Percentiles rank a stretch among this genome's conserved stretches.
These are phyloP conservation scores for Cutaneotrichosporon cavernicola DNA, from an alignment of 1,284 basidiomycete genomes.

Conservation along the genomic window DNA sequence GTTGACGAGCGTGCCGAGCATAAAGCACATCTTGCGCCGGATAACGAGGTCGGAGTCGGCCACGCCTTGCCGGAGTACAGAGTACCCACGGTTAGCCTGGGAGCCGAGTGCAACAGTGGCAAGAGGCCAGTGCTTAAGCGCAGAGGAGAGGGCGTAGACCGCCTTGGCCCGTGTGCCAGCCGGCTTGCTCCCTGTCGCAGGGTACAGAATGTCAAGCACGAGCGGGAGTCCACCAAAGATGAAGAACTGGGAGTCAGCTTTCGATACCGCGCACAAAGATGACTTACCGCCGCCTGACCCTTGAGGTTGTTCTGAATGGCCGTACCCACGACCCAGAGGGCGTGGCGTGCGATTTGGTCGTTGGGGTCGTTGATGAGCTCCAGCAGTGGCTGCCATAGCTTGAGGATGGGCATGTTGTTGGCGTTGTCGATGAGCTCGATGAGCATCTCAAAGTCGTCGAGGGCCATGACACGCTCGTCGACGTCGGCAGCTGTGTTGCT, in stretches of 20 bases:
- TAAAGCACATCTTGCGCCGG: conserved; percentile 79
- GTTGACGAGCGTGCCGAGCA: conserved; percentile 73
- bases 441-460: conserved; percentile 96
- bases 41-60: conserved; percentile 74
- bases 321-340: conserved; percentile 89
- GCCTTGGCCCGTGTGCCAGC: conserved; percentile 66
- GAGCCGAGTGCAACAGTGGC: conserved; percentile 32
- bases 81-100: conserved; percentile 31
- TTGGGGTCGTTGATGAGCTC: conserved; percentile 63
- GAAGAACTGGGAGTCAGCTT: conserved; percentile 62
- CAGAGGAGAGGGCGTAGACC: conserved; percentile 79
- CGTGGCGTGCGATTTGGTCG: conserved; percentile 67
- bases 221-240: conserved; percentile 65
- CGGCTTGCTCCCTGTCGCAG: conserved; percentile 18
- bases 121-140: conserved; percentile 67
- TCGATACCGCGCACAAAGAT: neutral
- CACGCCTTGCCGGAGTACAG: conserved; percentile 32
- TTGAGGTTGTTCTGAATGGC: conserved; percentile 93
- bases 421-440: conserved; percentile 95
- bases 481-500: conserved; percentile 63
- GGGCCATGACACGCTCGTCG: conserved; percentile 69
- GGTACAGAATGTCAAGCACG: conserved; percentile 66
- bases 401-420: conserved; percentile 79
- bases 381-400: conserved; percentile 83
- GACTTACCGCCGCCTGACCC: conserved; percentile 77